Conservation (phyloP, 768 basidiomycete species). For the Pleurotus eryngii region DNA sequence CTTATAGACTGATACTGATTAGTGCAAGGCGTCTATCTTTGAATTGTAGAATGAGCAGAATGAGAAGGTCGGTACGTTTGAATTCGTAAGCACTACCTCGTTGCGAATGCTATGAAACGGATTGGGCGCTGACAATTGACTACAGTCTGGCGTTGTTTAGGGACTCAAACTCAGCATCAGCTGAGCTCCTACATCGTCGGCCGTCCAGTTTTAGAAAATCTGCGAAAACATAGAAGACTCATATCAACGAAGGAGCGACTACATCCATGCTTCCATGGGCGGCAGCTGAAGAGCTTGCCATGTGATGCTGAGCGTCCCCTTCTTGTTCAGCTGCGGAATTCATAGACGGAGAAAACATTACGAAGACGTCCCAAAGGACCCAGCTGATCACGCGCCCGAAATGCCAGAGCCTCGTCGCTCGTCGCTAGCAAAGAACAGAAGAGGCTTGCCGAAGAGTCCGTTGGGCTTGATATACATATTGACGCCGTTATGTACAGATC, state of each 20-base stretch:
- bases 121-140: no score
- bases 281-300: background rate
- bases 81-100: no score
- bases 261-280: background rate
- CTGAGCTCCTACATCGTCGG: background rate
- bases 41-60: background rate
- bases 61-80: background rate
- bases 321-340: constrained; percentile 1
- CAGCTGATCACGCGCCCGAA: background rate
- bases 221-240: background rate
- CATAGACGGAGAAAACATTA: background rate
- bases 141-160: background rate
- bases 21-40: background rate
- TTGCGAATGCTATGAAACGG: no score
- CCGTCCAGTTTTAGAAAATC: background rate
- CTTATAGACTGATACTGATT: no score
- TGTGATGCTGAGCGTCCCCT: background rate
- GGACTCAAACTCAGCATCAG: constrained; percentile 1
- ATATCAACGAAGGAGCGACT: no score
- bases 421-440: background rate
- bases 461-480: background rate
- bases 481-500: background rate
- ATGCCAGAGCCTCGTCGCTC: no score
- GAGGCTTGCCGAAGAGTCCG: background rate
- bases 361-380: background rate